Evolutionary conservation across 2,329 filamentous ascomycete genomes (phyloP).

Genomic region (Ascomycota sp.): DNA sequence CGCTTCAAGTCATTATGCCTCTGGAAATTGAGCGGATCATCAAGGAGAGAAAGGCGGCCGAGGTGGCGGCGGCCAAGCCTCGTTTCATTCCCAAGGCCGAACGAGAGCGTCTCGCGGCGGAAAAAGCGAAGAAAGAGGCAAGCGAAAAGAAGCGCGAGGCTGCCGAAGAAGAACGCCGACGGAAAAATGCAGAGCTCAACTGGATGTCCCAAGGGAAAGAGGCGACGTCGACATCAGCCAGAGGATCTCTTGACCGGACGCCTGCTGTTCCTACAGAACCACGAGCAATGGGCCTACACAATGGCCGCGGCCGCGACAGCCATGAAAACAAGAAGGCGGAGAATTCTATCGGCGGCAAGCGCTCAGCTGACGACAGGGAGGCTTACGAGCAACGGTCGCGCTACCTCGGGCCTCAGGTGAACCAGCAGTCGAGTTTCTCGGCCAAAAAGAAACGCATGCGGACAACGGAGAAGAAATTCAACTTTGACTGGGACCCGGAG

Average conservation of each 20-base stretch:
- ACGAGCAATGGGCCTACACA: slow-evolving; percentile 36
- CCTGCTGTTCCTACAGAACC: slow-evolving; percentile 46
- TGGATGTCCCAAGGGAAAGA: slow-evolving; percentile 11
- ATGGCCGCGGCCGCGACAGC: slow-evolving; percentile 18
- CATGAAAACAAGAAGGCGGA: slow-evolving; percentile 17
- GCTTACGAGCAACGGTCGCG: slow-evolving; percentile 54
- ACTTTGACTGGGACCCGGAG: slow-evolving; percentile 91
- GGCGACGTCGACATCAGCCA: slow-evolving; percentile 5
- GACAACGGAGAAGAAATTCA: slow-evolving; percentile 93
- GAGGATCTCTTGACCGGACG: slow-evolving; percentile 3
- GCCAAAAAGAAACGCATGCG: slow-evolving; percentile 89
- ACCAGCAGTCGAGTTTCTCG: slow-evolving; percentile 66
- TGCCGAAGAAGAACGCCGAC: slow-evolving; percentile 45
- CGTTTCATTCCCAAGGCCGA: slow-evolving; percentile 74
- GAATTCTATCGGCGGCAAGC: slow-evolving; percentile 15
- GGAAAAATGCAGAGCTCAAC: slow-evolving; percentile 39
- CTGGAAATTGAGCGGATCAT: slow-evolving; percentile 74
- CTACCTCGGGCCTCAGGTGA: slow-evolving; percentile 83
- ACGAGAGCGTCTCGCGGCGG: slow-evolving; percentile 58
- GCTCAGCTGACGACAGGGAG: slow-evolving; percentile 42
- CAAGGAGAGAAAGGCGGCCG: slow-evolving; percentile 66
- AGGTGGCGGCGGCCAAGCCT: slow-evolving; percentile 68
- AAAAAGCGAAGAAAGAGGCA: slow-evolving; percentile 53
- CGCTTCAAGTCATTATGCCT: no score
- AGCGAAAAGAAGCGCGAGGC: slow-evolving; percentile 30